Percentiles rank a stretch among this genome's conserved stretches.
These are phyloP conservation scores for Salix arbutifolia DNA, from an alignment of 345 rosid genomes.

Conservation along the genomic window DNA sequence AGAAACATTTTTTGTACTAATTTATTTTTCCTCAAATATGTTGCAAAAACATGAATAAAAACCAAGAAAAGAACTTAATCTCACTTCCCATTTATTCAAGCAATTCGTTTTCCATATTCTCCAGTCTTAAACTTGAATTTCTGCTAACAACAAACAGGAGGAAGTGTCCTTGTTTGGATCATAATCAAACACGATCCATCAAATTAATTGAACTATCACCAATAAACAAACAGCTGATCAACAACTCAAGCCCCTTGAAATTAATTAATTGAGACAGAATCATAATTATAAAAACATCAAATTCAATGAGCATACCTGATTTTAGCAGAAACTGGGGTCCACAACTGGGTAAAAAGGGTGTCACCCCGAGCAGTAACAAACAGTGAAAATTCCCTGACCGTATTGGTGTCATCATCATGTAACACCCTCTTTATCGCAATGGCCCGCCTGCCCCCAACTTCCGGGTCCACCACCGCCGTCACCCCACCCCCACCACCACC, in stretches of 20 bases:
- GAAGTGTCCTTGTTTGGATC: background rate
- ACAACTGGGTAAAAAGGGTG: constrained; percentile 69
- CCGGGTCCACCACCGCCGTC: constrained; percentile 43
- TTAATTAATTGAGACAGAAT: background rate
- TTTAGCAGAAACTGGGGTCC: constrained; percentile 52
- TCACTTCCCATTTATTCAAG: background rate
- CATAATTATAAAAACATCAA: background rate
- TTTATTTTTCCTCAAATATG: background rate
- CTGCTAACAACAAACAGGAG: background rate
- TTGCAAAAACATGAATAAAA: background rate
- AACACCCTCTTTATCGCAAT: constrained; percentile 58
- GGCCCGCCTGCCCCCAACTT: constrained; percentile 58
- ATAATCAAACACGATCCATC: background rate
- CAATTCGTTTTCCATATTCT: background rate
- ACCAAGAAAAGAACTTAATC: background rate
- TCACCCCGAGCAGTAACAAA: constrained; percentile 61
- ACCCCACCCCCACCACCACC: constrained; percentile 22
- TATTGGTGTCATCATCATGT: constrained; percentile 41
- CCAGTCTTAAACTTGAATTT: background rate
- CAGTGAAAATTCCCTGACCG: constrained; percentile 45
- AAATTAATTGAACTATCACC: background rate
- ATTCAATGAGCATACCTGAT: constrained; percentile 43
- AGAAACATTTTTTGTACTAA: background rate
- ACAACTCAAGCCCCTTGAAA: background rate
- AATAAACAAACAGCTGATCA: background rate